phyloP scores from a whole-genome alignment of 2,329 filamentous ascomycete species.

The Ascochyta viciae-villosae region DNA sequence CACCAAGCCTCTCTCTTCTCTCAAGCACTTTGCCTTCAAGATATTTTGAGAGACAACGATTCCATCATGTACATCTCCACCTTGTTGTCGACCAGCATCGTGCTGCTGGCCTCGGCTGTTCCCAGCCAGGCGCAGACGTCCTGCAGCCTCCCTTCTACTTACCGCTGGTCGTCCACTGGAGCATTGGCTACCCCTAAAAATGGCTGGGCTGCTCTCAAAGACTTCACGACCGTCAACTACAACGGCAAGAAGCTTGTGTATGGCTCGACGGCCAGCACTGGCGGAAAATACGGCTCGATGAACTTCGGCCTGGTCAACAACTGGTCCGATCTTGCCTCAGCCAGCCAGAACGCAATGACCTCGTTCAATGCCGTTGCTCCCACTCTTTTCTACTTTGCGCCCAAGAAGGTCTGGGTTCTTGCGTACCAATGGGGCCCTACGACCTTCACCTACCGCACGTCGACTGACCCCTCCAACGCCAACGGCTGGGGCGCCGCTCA shows the following conservation, averaged over 20 bases:
- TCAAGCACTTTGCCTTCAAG: too few relatives aligned
- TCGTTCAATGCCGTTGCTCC: conserved; percentile 60
- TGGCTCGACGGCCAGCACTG: conserved; percentile 57
- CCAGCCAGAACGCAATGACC: conserved; percentile 61
- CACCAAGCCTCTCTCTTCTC: too few relatives aligned
- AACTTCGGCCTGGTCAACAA: conserved; percentile 63
- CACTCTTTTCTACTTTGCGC: conserved; percentile 68
- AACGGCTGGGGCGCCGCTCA: conserved; percentile 64
- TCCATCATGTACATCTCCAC: background rate
- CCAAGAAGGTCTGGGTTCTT: conserved; percentile 69
- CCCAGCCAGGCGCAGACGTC: conserved; percentile 23
- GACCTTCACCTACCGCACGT: conserved; percentile 67
- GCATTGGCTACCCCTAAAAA: conserved; percentile 60
- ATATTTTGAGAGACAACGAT: too few relatives aligned
- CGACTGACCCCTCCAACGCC: conserved; percentile 62
- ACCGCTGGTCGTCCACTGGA: conserved; percentile 62
- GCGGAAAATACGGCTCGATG: conserved; percentile 63
- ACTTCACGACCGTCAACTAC: conserved; percentile 65
- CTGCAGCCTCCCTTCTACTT: conserved; percentile 63
- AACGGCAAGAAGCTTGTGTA: conserved; percentile 69
- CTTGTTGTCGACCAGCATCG: background rate
- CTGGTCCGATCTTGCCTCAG: conserved; percentile 60
- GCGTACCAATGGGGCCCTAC: conserved; percentile 70
- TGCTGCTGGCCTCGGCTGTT: conserved; percentile 10
- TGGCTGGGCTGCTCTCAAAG: conserved; percentile 67